Percentiles rank a stretch among this genome's conserved stretches.
These are phyloP conservation scores for Mycena metata DNA, from an alignment of 768 basidiomycete genomes.

Conservation along the genomic window DNA sequence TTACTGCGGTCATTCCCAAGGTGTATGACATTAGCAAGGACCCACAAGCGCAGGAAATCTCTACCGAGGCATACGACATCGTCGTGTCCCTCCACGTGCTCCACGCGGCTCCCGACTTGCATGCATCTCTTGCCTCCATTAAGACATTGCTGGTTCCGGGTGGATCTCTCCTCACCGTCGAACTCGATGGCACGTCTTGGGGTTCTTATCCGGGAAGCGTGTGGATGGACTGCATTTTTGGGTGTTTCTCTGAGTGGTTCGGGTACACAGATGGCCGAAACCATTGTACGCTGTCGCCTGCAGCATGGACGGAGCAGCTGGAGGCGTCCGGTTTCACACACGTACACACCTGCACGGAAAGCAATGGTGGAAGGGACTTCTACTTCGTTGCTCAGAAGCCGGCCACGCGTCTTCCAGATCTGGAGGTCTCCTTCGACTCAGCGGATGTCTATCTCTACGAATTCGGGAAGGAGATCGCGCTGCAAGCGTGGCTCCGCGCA, in stretches of 20 bases:
- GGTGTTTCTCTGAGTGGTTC: conserved; percentile 26
- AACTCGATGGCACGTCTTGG: conserved; percentile 20
- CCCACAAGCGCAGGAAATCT: conserved; percentile 8
- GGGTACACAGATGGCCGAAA: not conserved
- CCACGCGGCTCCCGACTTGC: conserved; percentile 12
- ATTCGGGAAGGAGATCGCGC: conserved; percentile 14
- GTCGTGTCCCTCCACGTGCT: conserved; percentile 25
- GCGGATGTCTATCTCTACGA: not conserved
- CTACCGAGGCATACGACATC: conserved; percentile 7
- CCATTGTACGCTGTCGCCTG: conserved; percentile 10
- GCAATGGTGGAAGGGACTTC: conserved; percentile 10
- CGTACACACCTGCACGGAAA: conserved; percentile 2
- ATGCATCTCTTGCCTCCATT: not conserved
- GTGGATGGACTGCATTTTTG: conserved; percentile 25
- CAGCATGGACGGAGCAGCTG: conserved; percentile 9
- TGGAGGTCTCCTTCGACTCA: not conserved
- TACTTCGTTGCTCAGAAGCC: conserved; percentile 21
- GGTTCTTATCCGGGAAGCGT: not conserved
- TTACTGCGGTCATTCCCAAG: conserved; percentile 5
- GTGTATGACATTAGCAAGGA: conserved; percentile 21
- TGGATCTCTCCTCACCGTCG: conserved; percentile 15
- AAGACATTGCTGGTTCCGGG: conserved; percentile 16
- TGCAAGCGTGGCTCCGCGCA: not conserved
- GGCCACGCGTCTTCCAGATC: too few relatives aligned
- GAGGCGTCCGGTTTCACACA: not conserved